Evolutionary conservation across 148 eudicot species (phyloP).

Genomic region (Vaccinium macrocarpon): DNA sequence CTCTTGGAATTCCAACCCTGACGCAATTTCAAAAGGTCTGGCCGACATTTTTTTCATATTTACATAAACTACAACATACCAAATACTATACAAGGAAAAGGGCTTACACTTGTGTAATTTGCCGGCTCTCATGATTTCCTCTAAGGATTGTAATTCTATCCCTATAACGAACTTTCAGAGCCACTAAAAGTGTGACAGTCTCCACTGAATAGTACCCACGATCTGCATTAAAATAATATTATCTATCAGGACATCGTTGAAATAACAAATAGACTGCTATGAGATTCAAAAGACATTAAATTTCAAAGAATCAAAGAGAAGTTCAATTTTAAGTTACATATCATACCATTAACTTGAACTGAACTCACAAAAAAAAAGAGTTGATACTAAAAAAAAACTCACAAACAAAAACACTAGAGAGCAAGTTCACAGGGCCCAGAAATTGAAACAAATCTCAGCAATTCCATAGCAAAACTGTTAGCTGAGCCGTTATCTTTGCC

Average conservation of each 20-base stretch:
- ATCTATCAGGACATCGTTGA: neutral
- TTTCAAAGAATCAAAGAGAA: neutral
- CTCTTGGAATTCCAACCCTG: neutral
- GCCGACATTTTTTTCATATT: neutral
- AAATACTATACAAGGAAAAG: slow-evolving; percentile 11
- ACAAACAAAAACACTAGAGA: neutral
- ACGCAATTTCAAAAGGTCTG: neutral
- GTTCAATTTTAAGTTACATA: neutral
- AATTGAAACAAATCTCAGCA: neutral
- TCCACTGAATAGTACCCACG: slow-evolving; percentile 95
- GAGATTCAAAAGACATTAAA: neutral
- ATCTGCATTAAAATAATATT: slow-evolving; percentile 43
- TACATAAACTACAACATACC: neutral
- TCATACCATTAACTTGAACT: neutral
- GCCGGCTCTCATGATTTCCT: slow-evolving; percentile 98
- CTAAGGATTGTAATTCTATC: slow-evolving; percentile 92
- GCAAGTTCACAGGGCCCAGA: slow-evolving; percentile 6
- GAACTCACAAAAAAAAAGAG: too few species aligned
- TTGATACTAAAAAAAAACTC: too few species aligned
- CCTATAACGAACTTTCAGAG: slow-evolving; percentile 90
- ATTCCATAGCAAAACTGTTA: neutral
- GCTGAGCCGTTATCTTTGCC: too few species aligned
- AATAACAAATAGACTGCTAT: neutral
- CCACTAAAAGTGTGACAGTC: slow-evolving; percentile 90
- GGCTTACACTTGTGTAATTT: slow-evolving; percentile 93